Evolutionary conservation across 441 rosid genomes (phyloP), one percentile per base, ranked within the genome.

Genomic region (Populus hybrid): DNA sequence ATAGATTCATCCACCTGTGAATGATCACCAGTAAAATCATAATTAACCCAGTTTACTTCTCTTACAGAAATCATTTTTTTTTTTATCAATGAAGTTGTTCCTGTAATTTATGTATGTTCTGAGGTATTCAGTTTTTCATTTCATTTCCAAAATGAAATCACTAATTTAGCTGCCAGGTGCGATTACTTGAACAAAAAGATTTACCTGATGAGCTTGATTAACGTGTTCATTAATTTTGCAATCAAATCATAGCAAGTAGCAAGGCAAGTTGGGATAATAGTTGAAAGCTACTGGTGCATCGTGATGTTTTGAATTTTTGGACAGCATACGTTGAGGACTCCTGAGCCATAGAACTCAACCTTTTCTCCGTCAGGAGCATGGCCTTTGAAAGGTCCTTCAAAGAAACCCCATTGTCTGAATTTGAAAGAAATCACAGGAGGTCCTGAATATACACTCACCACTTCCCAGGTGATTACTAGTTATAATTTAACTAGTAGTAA

Each of bases 331-430:
- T 79, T 69, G 21, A 79, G 63, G 16, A 74, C 65, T 8, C 26
- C 77, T 9, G 72, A 3, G 5, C 81, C 81, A 40, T 73, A 69
- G 50, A 79, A 69, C 69, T 79, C 26, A 28, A 69, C 34, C 36
- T 4, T 54, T 35, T 79, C 23, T 26, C 74, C 57, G 0, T 54
- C 70, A 30, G 95, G 93, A 74, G 90, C 90, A 78, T 91, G 95
- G 5, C 91, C 93, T 78, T 69, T 76, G 38, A 59, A 76, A 70
- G 88, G 90, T 12, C 97, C 98, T 83, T 92, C 93, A 78, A 89
- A 91, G 85, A 85, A 86, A 38, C 95, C 98, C 97, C 96, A 92
- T 54, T 94, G 98, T 86, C 96, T 85, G 78, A 91, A 94, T 85
- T 92, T 92, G 85, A 80, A 92, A 57, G 89, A 75, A 68, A 91